Evolutionary conservation across 306 rosid species (phyloP).

Genomic region (Inga laurina): DNA sequence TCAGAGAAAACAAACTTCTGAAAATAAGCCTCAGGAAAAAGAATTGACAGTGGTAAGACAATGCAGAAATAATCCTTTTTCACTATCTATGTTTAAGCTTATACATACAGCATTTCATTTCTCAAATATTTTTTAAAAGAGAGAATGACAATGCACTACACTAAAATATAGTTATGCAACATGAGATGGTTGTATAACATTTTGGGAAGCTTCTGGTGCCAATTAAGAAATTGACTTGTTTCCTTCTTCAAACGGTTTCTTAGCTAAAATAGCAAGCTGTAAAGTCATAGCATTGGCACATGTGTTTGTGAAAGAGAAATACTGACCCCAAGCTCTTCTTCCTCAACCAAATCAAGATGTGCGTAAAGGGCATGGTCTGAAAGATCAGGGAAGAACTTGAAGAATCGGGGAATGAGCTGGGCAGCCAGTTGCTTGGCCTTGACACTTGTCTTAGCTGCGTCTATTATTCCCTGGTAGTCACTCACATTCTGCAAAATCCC

Average conservation of each 20-base stretch:
- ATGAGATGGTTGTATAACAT: background rate
- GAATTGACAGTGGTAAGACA: background rate
- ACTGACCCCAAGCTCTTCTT: conserved; percentile 95
- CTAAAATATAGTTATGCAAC: background rate
- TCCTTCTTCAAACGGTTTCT: conserved; percentile 3
- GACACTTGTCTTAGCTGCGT: conserved; percentile 64
- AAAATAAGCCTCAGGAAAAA: background rate
- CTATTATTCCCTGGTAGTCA: conserved; percentile 51
- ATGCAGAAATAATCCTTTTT: background rate
- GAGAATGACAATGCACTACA: background rate
- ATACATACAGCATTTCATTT: background rate
- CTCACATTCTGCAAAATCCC: conserved; percentile 42
- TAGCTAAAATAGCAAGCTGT: conserved; percentile 7
- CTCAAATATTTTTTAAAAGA: background rate
- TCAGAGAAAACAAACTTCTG: background rate
- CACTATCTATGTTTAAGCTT: background rate
- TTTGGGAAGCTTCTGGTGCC: background rate
- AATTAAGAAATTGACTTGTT: background rate
- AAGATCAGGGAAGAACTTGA: conserved; percentile 86
- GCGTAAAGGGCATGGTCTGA: conserved; percentile 80
- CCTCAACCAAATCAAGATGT: conserved; percentile 94
- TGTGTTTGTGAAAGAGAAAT: background rate
- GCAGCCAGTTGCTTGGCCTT: conserved; percentile 94
- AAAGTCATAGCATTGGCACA: background rate
- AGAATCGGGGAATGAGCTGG: conserved; percentile 95